Percentiles rank a stretch among this genome's conserved stretches.
These are phyloP conservation scores for Nemania diffusa DNA, from an alignment of 2,329 filamentous ascomycete species.

Conservation along the genomic window DNA sequence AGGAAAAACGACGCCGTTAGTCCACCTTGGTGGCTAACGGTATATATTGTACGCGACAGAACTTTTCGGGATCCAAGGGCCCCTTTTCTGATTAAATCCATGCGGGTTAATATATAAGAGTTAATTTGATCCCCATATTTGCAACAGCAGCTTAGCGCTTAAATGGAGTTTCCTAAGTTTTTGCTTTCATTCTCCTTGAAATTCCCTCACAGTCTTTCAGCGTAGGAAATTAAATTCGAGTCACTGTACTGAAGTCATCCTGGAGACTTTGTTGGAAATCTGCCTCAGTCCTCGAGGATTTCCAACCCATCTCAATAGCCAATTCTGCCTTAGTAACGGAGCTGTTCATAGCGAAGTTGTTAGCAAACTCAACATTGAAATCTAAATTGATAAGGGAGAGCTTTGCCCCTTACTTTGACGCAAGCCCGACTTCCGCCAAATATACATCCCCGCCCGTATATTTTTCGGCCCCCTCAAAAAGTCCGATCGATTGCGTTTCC, in stretches of 20 bases:
- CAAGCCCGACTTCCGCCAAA: neutral
- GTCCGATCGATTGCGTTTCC: neutral
- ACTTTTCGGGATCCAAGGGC: no score
- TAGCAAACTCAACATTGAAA: neutral
- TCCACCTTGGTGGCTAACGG: no score
- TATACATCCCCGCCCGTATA: neutral
- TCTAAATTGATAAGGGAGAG: neutral
- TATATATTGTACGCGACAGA: no score
- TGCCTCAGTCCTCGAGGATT: neutral
- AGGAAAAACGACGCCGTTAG: no score
- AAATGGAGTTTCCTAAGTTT: neutral
- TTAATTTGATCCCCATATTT: no score
- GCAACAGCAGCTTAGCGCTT: no score
- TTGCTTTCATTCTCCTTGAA: neutral
- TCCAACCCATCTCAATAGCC: conserved; percentile 8
- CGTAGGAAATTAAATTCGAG: neutral
- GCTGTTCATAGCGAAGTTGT: neutral
- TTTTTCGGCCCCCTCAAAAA: neutral
- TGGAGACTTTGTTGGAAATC: conserved; percentile 8
- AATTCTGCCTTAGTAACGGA: conserved; percentile 4
- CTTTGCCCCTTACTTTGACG: neutral
- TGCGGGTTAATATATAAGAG: no score
- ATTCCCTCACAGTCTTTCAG: neutral
- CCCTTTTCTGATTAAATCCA: no score
- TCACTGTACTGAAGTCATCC: neutral